These are phyloP conservation scores for Saksenaea oblongispora DNA, from an alignment of 371 early-diverging fungal species.

Conservation along the genomic window DNA sequence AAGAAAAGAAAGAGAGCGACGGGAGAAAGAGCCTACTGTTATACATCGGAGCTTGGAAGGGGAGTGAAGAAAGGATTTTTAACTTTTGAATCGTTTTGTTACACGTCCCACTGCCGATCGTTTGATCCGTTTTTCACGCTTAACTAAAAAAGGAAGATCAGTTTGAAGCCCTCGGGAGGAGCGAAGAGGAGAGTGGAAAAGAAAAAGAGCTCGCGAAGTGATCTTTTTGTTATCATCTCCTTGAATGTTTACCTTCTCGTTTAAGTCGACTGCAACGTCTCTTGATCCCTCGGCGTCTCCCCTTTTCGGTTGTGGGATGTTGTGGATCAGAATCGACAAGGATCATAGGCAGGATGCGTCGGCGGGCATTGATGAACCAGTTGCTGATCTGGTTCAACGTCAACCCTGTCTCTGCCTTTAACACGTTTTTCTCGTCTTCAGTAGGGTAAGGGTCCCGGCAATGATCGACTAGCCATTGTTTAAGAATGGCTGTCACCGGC, in stretches of 20 bases:
- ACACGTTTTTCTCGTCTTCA: slow-evolving; percentile 85
- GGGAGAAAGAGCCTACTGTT: background rate
- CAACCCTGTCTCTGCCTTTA: slow-evolving; percentile 82
- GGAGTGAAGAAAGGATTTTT: background rate
- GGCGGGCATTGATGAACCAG: slow-evolving; percentile 84
- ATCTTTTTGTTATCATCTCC: background rate
- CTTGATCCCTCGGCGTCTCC: slow-evolving; percentile 5
- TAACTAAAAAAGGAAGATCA: slow-evolving; percentile 1
- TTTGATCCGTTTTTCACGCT: slow-evolving; percentile 3
- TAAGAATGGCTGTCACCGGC: slow-evolving; percentile 57
- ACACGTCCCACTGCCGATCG: slow-evolving; percentile 4
- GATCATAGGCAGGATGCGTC: slow-evolving; percentile 52
- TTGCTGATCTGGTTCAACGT: slow-evolving; percentile 78
- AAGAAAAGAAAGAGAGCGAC: background rate
- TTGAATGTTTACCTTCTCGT: background rate
- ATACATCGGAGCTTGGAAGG: background rate
- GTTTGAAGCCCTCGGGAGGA: background rate
- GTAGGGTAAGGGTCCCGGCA: slow-evolving; percentile 76
- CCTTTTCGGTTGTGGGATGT: background rate
- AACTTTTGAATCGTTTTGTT: background rate
- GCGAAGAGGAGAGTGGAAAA: background rate
- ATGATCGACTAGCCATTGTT: slow-evolving; percentile 72
- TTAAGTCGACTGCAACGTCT: slow-evolving; percentile 1
- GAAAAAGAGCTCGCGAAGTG: background rate
- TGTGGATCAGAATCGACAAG: background rate